Evolutionary conservation across 2,329 filamentous ascomycete species (phyloP), one percentile per base, ranked within the genome.

Genomic region (Pestalotiopsis sp.): DNA sequence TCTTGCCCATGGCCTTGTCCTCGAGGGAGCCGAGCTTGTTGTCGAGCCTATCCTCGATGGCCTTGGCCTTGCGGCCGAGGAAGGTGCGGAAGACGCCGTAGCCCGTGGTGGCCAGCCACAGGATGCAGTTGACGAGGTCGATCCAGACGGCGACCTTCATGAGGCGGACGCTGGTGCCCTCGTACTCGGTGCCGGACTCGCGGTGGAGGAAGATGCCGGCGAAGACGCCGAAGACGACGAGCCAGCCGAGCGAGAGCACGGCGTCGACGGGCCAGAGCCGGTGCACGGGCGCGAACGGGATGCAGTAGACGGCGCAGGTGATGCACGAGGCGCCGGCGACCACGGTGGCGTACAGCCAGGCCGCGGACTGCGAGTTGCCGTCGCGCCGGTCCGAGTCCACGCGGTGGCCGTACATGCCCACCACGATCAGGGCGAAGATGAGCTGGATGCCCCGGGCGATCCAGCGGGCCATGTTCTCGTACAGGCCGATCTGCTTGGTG

Each of bases 101-200:
- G 5, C 74, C 74, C 5, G 79, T 82, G 0, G 82, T 84, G 3
- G 84, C 70, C 13, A 90, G 79, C 92, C 92, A 94, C 58, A 94
- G 79, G 25, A 91, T 68, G 77, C 91, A 84, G 72, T 91, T 92
- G 39, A 89, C 82, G 31, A 94, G 76, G 76, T 93, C 91, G 31
- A 94, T 80, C 90, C 91, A 94, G 3, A 93, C 91, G 2, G 91
- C 91, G 70, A 87, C 84, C 80, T 92, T 91, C 92, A 94, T 94
- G 6, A 76, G 65, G 3, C 75, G 70, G 0, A 82, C 82, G 70
- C 77, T 82, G 59, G 76, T 78, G 38, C 81, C 83, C 76, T 85
- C 80, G 77, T 84, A 85, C 67, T 83, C 81, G 68, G 91, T 85
- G 67, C 84, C 85, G n/a, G 13, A 13, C 70, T 89, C 79, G 64